These are phyloP conservation scores for Leishmania aethiopica DNA, from an alignment of 208 protist species.

Conservation along the genomic window DNA sequence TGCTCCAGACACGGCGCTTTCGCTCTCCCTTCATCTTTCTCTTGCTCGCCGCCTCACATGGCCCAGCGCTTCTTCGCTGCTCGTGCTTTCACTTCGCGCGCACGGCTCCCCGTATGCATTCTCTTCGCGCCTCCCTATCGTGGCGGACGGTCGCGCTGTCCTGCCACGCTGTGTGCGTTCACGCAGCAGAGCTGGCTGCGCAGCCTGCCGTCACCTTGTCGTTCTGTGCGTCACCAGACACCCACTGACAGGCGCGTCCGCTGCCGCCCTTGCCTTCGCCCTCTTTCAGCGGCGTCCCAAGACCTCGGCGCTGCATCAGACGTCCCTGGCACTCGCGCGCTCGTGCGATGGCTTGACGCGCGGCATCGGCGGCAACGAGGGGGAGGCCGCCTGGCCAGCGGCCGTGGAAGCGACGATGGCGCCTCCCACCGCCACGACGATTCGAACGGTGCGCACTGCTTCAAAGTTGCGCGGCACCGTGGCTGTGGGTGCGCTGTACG, in stretches of 20 bases:
- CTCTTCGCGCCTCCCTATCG: background rate
- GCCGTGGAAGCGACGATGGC: constrained; percentile 29
- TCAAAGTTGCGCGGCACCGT: constrained; percentile 51
- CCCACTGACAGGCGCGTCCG: background rate
- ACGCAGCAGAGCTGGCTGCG: background rate
- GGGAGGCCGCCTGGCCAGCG: constrained; percentile 34
- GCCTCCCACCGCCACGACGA: constrained; percentile 55
- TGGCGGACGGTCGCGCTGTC: background rate
- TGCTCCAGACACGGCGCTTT: background rate
- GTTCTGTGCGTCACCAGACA: background rate
- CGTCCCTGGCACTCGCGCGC: background rate
- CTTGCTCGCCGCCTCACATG: background rate
- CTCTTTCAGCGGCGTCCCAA: background rate
- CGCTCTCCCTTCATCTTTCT: background rate
- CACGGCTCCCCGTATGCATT: background rate
- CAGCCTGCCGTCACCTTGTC: background rate
- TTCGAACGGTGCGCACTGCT: constrained; percentile 46
- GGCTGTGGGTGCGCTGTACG: constrained; percentile 39
- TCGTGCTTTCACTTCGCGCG: background rate
- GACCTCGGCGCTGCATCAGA: constrained; percentile 14
- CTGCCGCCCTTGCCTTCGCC: background rate
- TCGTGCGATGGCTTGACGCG: background rate
- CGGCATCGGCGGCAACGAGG: constrained; percentile 32
- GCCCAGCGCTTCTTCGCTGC: background rate
- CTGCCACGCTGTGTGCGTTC: background rate